Conservation (phyloP, 805 yeast genomes). For the fission yeast (Schizosaccharomyces pombe) region DNA sequence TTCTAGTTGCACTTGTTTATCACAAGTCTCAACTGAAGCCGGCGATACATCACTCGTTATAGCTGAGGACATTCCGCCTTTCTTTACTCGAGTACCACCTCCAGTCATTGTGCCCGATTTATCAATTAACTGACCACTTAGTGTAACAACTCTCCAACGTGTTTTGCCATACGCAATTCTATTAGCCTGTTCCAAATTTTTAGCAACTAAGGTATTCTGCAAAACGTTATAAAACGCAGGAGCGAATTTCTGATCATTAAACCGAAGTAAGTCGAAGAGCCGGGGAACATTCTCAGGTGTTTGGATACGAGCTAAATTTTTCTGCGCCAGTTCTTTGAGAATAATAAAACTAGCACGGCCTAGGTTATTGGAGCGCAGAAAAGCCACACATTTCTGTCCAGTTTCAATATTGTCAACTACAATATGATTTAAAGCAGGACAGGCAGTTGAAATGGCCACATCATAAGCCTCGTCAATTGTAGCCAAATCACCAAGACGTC, state of each 20-base stretch:
- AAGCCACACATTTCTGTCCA: conserved; percentile 59
- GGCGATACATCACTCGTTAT: neutral
- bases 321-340: conserved; percentile 44
- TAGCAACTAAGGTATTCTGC: conserved; percentile 70
- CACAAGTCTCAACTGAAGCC: neutral
- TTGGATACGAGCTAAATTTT: conserved; percentile 30
- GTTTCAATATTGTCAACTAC: conserved; percentile 63
- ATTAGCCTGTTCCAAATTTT: conserved; percentile 56
- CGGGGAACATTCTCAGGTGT: conserved; percentile 65
- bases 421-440: conserved; percentile 72
- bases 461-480: conserved; percentile 71
- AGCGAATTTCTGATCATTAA: conserved; percentile 40
- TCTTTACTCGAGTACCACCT: conserved; percentile 49
- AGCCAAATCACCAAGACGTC: conserved; percentile 84
- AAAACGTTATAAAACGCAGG: conserved; percentile 80
- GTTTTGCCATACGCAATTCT: conserved; percentile 62
- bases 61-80: conserved; percentile 48
- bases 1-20: neutral
- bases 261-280: conserved; percentile 57
- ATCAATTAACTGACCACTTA: conserved; percentile 80
- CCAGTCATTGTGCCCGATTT: conserved; percentile 91
- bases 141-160: conserved; percentile 72
- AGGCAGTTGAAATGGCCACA: conserved; percentile 84
- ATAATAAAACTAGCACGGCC: conserved; percentile 82
- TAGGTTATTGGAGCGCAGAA: conserved; percentile 53